A percentile compares a stretch with the other conserved stretches of the same genome.
phyloP scores from a whole-genome alignment of 352 stramenopile species.

The Phytophthora lateralis region DNA sequence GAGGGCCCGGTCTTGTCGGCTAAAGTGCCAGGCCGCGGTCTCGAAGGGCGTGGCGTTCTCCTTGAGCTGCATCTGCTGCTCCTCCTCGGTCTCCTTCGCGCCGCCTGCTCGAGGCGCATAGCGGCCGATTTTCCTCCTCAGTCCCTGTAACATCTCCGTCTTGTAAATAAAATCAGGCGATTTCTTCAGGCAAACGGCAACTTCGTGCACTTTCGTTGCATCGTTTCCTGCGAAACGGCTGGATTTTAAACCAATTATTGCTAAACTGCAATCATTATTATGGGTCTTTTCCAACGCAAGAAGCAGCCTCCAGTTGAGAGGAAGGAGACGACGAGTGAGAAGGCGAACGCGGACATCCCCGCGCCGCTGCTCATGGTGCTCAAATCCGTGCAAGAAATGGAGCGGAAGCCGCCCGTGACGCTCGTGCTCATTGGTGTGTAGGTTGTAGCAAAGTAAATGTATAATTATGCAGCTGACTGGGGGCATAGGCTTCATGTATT shows the following conservation, averaged over 20 bases:
- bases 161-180: too few relatives aligned
- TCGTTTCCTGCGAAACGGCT: constrained; percentile 31
- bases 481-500: constrained; percentile 52
- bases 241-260: constrained; percentile 2
- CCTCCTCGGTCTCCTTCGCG: constrained; percentile 15
- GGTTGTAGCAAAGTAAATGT: neutral
- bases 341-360: constrained; percentile 27
- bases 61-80: constrained; percentile 6
- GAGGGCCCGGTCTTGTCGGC: constrained; percentile 54
- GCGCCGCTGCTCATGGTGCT: constrained; percentile 45
- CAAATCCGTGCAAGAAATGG: constrained; percentile 53
- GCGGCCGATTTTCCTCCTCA: constrained; percentile 66
- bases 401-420: constrained; percentile 67
- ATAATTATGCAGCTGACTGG: too few relatives aligned
- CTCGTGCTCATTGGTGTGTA: constrained; percentile 45
- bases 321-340: constrained; percentile 12
- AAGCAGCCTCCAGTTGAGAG: constrained; percentile 5
- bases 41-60: constrained; percentile 38
- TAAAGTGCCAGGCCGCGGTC: constrained; percentile 52
- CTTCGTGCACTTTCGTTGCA: constrained; percentile 16
- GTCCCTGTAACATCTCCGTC: constrained; percentile 54
- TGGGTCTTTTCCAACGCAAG: constrained; percentile 31
- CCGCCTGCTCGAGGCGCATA: constrained; percentile 27
- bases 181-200: too few relatives aligned
- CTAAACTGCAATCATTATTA: neutral